Conservation (phyloP, 345 rosid genomes). For the Eucalyptus albens region DNA sequence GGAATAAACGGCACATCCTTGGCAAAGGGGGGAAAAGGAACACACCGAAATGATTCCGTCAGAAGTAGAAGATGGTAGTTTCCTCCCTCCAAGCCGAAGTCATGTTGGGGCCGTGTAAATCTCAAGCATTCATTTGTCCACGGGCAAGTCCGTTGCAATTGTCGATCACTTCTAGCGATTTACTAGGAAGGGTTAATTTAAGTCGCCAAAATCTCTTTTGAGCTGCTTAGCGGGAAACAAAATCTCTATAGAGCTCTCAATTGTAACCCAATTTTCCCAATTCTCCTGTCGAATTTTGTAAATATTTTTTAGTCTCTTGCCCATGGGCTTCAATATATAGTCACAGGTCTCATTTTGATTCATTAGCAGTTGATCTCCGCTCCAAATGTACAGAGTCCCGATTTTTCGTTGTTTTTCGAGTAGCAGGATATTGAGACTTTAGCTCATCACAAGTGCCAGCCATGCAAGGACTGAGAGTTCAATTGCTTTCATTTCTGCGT, state of each 20-base stretch:
- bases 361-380: not conserved
- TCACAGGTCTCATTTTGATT: not conserved
- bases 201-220: not conserved
- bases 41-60: not conserved
- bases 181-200: not conserved
- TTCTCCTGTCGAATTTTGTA: constrained; percentile 1
- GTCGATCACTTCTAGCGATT: not conserved
- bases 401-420: not conserved
- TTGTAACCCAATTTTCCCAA: not conserved
- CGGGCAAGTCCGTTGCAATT: not conserved
- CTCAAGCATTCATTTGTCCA: not conserved
- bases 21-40: not conserved
- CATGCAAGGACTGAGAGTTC: not conserved
- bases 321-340: not conserved
- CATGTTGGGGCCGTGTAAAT: not conserved
- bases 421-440: not conserved
- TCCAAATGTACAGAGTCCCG: not conserved
- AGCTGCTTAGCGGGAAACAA: not conserved
- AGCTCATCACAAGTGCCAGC: not conserved
- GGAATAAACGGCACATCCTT: not conserved
- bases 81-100: not conserved
- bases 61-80: not conserved
- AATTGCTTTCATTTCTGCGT: not conserved
- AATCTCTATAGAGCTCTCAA: not conserved
- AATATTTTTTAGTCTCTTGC: constrained; percentile 1